Evolutionary conservation across 345 rosid species (phyloP).

Genomic region (Limnanthes douglasii): DNA sequence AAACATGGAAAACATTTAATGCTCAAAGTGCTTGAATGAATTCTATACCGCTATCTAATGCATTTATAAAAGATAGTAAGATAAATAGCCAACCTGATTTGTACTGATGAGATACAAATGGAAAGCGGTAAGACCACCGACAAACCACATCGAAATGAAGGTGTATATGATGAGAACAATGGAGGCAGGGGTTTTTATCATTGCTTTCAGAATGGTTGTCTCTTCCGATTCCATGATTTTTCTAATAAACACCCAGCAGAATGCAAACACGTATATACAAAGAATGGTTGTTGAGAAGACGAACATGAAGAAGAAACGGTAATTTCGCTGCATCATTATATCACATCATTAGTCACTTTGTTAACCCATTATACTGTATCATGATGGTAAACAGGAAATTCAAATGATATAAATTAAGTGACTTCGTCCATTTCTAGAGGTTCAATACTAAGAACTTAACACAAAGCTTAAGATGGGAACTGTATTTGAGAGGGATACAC

Average conservation of each 20-base stretch:
- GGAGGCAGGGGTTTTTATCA: constrained; percentile 48
- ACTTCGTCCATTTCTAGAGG: no score
- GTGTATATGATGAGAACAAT: constrained; percentile 73
- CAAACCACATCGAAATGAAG: constrained; percentile 95
- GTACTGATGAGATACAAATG: constrained; percentile 89
- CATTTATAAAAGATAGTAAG: neutral
- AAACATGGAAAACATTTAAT: no score
- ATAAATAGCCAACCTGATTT: constrained; percentile 55
- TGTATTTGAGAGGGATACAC: no score
- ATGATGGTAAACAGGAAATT: no score
- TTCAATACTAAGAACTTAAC: no score
- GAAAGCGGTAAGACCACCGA: constrained; percentile 87
- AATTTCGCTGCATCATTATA: constrained; percentile 66
- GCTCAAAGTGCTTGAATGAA: no score
- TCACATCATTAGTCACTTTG: neutral
- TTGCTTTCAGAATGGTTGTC: constrained; percentile 23
- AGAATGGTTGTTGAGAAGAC: constrained; percentile 75
- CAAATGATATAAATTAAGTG: no score
- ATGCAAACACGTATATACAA: constrained; percentile 80
- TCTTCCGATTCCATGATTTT: constrained; percentile 50
- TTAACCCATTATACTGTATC: no score
- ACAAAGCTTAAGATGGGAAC: no score
- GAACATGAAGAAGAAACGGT: constrained; percentile 95
- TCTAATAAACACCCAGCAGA: constrained; percentile 92
- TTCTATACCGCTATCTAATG: no score